Conservation (phyloP, 768 basidiomycete species). For the Termitomyces sp. region DNA sequence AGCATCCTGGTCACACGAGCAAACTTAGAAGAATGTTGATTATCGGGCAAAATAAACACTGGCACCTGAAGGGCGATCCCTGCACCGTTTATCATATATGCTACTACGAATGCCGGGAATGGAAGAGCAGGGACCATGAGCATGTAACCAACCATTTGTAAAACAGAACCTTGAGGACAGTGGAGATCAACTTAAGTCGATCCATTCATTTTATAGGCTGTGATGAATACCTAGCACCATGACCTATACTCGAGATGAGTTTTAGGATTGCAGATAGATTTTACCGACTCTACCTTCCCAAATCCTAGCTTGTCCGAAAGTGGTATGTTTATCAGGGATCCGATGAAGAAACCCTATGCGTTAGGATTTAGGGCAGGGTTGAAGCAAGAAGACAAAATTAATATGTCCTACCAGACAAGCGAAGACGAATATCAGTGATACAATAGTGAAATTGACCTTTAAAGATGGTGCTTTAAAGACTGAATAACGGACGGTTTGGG, state of each 20-base stretch:
- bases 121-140: slow-evolving; percentile 43
- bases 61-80: slow-evolving; percentile 25
- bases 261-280: neutral
- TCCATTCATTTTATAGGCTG: neutral
- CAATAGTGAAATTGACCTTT: slow-evolving; percentile 42
- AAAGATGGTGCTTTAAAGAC: neutral
- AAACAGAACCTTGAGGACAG: slow-evolving; percentile 30
- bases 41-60: slow-evolving; percentile 9
- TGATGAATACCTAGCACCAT: slow-evolving; percentile 19
- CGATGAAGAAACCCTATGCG: slow-evolving; percentile 23
- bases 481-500: slow-evolving; percentile 12
- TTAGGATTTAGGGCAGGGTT: neutral
- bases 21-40: neutral
- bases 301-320: slow-evolving; percentile 24
- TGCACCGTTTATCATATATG: slow-evolving; percentile 22
- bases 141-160: slow-evolving; percentile 39
- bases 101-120: slow-evolving; percentile 46
- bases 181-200: neutral
- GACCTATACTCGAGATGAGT: slow-evolving; percentile 10
- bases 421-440: slow-evolving; percentile 38
- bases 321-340: slow-evolving; percentile 24
- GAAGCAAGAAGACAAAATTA: neutral
- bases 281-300: slow-evolving; percentile 19
- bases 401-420: slow-evolving; percentile 26
- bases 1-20: slow-evolving; percentile 43